Evolutionary conservation across 192 early-diverging fungal species (phyloP), one percentile per base, ranked within the genome.

Genomic region (Powellomyces hirtus): DNA sequence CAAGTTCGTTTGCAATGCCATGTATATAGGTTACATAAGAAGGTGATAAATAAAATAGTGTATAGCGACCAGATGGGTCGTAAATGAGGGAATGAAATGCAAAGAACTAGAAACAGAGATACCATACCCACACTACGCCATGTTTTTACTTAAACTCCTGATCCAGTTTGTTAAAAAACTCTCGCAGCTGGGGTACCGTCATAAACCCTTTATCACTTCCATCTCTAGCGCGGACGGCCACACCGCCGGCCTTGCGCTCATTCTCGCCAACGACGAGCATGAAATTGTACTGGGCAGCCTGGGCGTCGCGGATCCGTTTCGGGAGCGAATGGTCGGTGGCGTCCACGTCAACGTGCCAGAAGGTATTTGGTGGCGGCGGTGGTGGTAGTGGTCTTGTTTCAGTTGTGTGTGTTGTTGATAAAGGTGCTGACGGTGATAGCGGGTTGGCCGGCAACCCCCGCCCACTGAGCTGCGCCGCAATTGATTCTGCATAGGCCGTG

Each of bases 261-360:
- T 84, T 88, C 68, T 90, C 86, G 31, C 95, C 95, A 30, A 94
- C 88, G 1, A 97, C 90, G 49, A 95, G 71, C 16, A 93, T 89
- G 71, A 85, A 97, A 71, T 92, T 94, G 66, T 97, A 97, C 60
- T 89, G 86, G 14, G 86, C 79, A 33, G 90, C 69, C 71, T 94
- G 92, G 0, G 92, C 92, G 26, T 89, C 83, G 61, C 92, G 78
- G 26, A 97, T 84, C 68, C 89, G 84, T 70, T 92, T 90, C 64
- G 83, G 86, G 4, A 97, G 77, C 40, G 81, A 77, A 42, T 80
- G 82, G 3, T 89, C 79, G 7, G 89, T 83, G 27, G 71, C 71
- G 59, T 97, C 92, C 11, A 87, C 73, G 68, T 97, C 94, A 10
- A 96, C 89, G 83, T 87, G 89, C 73, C 87, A 93, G 81, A 46